Evolutionary conservation across 2,329 filamentous ascomycete species (phyloP).

Genomic region (Ophiostoma sp.): DNA sequence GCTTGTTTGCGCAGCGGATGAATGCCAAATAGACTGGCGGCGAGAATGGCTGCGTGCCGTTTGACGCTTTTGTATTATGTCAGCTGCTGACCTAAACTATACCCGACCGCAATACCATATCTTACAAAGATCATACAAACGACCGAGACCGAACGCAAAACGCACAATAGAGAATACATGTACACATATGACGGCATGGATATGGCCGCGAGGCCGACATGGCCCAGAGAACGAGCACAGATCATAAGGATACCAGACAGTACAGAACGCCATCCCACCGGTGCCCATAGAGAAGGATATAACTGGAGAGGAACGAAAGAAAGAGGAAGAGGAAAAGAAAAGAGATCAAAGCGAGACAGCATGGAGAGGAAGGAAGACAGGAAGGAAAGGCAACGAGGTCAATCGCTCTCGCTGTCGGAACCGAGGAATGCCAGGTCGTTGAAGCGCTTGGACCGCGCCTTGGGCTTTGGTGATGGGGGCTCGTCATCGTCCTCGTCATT

Average conservation of each 20-base stretch:
- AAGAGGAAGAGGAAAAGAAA: neutral
- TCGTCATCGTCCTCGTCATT: slow-evolving; percentile 30
- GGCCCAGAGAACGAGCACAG: neutral
- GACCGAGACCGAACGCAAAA: neutral
- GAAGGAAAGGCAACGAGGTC: neutral
- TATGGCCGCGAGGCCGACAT: neutral
- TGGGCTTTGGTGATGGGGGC: slow-evolving; percentile 29
- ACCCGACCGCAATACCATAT: neutral
- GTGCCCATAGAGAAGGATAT: neutral
- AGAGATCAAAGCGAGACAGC: neutral
- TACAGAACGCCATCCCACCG: neutral
- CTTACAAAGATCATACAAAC: neutral
- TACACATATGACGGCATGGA: neutral
- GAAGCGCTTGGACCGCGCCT: slow-evolving; percentile 44
- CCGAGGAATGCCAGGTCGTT: slow-evolving; percentile 59
- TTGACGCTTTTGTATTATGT: neutral
- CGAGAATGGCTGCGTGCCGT: neutral
- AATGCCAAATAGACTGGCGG: slow-evolving; percentile 36
- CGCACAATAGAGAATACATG: neutral
- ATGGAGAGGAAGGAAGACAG: neutral
- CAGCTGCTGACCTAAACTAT: neutral
- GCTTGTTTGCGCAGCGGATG: slow-evolving; percentile 84
- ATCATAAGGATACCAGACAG: neutral
- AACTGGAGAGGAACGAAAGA: neutral
- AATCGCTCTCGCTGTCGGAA: slow-evolving; percentile 57